Percentiles rank a stretch among this genome's conserved stretches.
Conservation (phyloP, 2,329 filamentous ascomycete species). For the Diaporthe ilicicola region DNA sequence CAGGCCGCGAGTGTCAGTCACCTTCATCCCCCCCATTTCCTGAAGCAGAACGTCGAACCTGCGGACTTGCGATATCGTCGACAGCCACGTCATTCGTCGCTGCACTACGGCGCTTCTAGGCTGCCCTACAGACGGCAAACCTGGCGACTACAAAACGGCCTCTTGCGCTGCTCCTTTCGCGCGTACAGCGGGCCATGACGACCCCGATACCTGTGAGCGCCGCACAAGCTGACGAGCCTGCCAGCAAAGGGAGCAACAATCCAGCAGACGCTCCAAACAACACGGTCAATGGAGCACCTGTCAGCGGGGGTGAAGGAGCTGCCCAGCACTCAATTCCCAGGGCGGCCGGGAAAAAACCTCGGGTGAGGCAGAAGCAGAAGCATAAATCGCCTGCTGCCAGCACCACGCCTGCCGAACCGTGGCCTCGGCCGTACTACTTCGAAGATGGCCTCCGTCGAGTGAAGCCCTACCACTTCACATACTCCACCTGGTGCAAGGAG, state of each 20-base stretch:
- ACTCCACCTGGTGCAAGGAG: conserved; percentile 94
- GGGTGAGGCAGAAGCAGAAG: conserved; percentile 17
- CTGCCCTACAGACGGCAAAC: conserved; percentile 11
- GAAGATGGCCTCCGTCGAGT: conserved; percentile 86
- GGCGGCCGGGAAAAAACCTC: not conserved
- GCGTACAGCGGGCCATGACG: conserved; percentile 26
- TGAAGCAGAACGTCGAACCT: not conserved
- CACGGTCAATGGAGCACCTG: not conserved
- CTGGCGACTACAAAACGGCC: conserved; percentile 22
- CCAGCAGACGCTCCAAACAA: not conserved
- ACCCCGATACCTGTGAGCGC: conserved; percentile 8
- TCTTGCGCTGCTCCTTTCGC: conserved; percentile 21
- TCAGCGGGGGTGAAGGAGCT: not conserved
- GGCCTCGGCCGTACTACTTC: conserved; percentile 78
- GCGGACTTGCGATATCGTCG: not conserved
- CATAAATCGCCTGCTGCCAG: conserved; percentile 36
- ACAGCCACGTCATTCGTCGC: not conserved
- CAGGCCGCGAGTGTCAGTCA: not conserved
- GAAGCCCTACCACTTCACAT: conserved; percentile 88
- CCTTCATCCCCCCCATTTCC: not conserved
- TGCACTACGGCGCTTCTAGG: conserved; percentile 1
- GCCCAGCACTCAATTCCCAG: not conserved
- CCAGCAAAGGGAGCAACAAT: not conserved
- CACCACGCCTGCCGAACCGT: conserved; percentile 48
- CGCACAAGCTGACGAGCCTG: not conserved